A percentile compares a stretch with the other conserved stretches of the same genome.
These are phyloP conservation scores for Cronartium quercuum DNA, from an alignment of 1,284 basidiomycete genomes.

Conservation along the genomic window DNA sequence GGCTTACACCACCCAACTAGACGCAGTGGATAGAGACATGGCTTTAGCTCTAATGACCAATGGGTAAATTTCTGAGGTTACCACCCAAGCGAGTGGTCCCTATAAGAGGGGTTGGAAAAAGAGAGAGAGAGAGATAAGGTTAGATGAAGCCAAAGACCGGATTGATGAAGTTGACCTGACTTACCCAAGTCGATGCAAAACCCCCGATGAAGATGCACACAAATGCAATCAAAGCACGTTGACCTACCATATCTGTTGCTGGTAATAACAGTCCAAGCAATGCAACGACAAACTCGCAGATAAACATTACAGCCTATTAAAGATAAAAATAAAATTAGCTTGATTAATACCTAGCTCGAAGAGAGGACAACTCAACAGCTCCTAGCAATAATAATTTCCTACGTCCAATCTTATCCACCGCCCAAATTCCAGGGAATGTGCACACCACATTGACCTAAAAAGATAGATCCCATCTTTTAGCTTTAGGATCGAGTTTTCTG, in stretches of 20 bases:
- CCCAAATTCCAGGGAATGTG: slow-evolving; percentile 64
- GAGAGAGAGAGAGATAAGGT: slow-evolving; percentile 34
- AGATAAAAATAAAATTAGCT: slow-evolving; percentile 55
- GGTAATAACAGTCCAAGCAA: slow-evolving; percentile 64
- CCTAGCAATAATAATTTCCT: slow-evolving; percentile 68
- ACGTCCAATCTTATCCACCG: slow-evolving; percentile 67
- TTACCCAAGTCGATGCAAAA: slow-evolving; percentile 47
- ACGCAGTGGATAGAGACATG: slow-evolving; percentile 65
- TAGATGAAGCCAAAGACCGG: not conserved
- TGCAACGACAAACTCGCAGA: slow-evolving; percentile 31
- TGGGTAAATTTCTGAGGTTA: slow-evolving; percentile 61
- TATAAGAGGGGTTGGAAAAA: slow-evolving; percentile 62
- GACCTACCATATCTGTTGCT: slow-evolving; percentile 51
- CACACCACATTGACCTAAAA: slow-evolving; percentile 49
- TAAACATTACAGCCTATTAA: slow-evolving; percentile 9
- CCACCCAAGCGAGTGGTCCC: slow-evolving; percentile 52
- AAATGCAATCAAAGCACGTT: slow-evolving; percentile 60
- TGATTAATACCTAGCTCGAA: slow-evolving; percentile 52
- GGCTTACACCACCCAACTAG: slow-evolving; percentile 57
- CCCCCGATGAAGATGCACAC: slow-evolving; percentile 66
- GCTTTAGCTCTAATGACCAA: slow-evolving; percentile 67
- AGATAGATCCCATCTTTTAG: not conserved
- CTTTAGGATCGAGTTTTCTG: not conserved
- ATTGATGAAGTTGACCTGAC: not conserved
- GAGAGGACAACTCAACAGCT: slow-evolving; percentile 63